These are phyloP conservation scores for Dittrichia graveolens DNA, from an alignment of 129 eudicot genomes.

Conservation along the genomic window DNA sequence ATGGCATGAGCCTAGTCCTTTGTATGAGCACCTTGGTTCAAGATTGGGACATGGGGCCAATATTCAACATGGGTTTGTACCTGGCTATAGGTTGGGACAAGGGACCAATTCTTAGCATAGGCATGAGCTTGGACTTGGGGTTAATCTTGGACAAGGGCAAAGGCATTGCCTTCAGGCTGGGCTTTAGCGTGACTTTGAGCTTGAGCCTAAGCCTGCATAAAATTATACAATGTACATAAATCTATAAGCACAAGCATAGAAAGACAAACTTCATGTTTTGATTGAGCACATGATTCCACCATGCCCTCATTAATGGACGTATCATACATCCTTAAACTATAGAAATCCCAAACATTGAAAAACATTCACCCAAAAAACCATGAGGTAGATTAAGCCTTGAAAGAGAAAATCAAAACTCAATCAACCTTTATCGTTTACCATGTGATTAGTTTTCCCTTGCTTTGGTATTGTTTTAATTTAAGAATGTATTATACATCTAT, in stretches of 20 bases:
- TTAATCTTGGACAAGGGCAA: neutral
- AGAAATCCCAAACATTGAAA: neutral
- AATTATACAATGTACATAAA: neutral
- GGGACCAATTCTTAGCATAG: neutral
- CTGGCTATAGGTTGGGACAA: too few relatives aligned
- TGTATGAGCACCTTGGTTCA: neutral
- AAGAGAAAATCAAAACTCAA: constrained; percentile 14
- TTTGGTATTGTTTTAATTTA: neutral
- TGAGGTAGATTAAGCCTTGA: constrained; percentile 12
- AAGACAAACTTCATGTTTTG: neutral
- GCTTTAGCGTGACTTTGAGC: neutral
- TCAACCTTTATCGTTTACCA: neutral
- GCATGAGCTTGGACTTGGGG: neutral
- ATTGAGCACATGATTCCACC: constrained; percentile 8
- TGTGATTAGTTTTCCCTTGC: neutral
- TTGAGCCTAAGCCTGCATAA: neutral
- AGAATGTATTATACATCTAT: neutral
- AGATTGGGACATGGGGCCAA: neutral
- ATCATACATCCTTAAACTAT: neutral
- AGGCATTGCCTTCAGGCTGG: neutral
- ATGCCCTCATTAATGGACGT: neutral
- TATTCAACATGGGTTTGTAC: too few relatives aligned
- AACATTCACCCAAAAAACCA: constrained; percentile 11
- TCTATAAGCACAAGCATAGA: neutral
- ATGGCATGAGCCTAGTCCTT: too few relatives aligned